Evolutionary conservation across 2,329 filamentous ascomycete species (phyloP).

Genomic region (Incumbomyces lentus): DNA sequence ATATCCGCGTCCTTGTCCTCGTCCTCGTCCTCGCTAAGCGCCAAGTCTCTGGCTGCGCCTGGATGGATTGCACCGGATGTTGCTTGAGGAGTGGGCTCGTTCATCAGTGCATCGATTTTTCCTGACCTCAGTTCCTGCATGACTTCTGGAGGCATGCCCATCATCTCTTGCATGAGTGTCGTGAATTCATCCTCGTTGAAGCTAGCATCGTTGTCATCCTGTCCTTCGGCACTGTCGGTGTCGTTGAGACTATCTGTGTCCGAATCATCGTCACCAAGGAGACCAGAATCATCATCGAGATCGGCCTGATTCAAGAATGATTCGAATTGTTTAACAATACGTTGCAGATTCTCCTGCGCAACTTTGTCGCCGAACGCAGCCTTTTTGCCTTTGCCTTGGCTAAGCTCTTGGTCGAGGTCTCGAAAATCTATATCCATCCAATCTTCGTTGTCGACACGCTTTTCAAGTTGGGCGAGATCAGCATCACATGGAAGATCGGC

Average conservation of each 20-base stretch:
- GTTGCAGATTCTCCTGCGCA: conserved; percentile 54
- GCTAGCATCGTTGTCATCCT: conserved; percentile 63
- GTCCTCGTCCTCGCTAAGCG: too few species aligned
- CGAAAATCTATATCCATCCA: conserved; percentile 90
- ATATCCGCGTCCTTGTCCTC: conserved; percentile 48
- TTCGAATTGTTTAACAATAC: conserved; percentile 91
- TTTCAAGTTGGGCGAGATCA: conserved; percentile 63
- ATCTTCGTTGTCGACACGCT: conserved; percentile 67
- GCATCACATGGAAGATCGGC: conserved; percentile 58
- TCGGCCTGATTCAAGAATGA: conserved; percentile 78
- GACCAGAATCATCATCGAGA: conserved; percentile 65
- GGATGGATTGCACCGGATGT: neutral
- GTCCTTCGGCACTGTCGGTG: conserved; percentile 46
- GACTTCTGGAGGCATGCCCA: conserved; percentile 51
- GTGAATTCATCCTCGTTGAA: conserved; percentile 81
- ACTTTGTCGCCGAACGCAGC: conserved; percentile 35
- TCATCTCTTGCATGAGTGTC: conserved; percentile 84
- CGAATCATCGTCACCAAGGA: conserved; percentile 53
- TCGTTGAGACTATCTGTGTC: conserved; percentile 45
- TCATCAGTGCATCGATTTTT: conserved; percentile 11
- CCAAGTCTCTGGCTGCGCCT: too few species aligned
- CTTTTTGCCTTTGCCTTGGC: conserved; percentile 30
- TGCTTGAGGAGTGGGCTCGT: conserved; percentile 19
- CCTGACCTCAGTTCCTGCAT: conserved; percentile 22
- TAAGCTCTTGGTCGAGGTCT: conserved; percentile 75